Base-by-base conservation (phyloP, 805 yeast genomes). In the Saccharomycodes ludwigii region DNA sequence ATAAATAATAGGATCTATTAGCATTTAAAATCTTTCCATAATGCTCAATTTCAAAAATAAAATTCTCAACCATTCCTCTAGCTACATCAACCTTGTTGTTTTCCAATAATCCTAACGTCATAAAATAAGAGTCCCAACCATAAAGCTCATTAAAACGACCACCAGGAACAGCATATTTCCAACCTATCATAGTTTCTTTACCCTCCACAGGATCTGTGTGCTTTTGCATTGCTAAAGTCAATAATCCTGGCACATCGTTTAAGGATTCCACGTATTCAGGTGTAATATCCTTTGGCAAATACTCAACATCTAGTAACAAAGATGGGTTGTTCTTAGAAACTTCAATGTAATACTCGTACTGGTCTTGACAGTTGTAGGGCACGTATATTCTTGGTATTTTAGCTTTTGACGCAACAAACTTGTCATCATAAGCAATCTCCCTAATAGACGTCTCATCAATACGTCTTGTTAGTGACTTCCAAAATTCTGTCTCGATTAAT, bases 101-200 rank as follows among this genome's bases (percentile, higher is more conserved):
- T 18, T 70, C 66, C 17, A 91, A 52, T 25, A 91, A 63, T 1
- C 97, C 98, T 16, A 85, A 55, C 0, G 91, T 71, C 50, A 78
- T 85, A 78, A 91, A 81, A 50, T 91, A 88, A 2, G 95, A 84
- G 54, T 88, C 98, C 98, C 98, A 88, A 11, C 97, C 98, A 48
- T 91, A 88, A 36, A 85, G 68, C 58, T 88, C 98, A 58, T 91
- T 91, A 58, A 88, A 88, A 40, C 98, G 65, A 15, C 98, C 97
- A 12, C 98, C 98, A 1, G 98, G 98, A 16, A 88, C 97, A 12
- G 83, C 80, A 54, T 88, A 88, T 1, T 94, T 95, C 46, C 68
- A 74, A 14, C 85, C 83, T 24, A 68, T 61, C 29, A 78, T 44
- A 10, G 66, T 62, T 12, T 48, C 50, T 24, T 70, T 68, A 35